Percentiles rank a stretch among this genome's conserved stretches.
Conservation (phyloP, 805 yeast species). For the Grigorovia humatica region DNA sequence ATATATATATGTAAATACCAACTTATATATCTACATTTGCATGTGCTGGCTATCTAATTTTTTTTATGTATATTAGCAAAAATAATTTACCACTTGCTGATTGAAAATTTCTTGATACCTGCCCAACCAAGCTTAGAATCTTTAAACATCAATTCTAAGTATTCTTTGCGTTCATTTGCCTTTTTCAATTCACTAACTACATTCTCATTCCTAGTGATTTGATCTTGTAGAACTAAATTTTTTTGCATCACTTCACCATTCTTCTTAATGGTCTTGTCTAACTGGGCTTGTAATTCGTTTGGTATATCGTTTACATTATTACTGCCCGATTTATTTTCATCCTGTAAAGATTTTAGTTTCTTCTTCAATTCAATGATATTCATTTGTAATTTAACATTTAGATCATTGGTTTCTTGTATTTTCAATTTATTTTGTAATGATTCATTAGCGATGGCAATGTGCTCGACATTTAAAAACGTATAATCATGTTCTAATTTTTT, state of each 20-base stretch:
- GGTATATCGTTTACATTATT: constrained; percentile 28
- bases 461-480: constrained; percentile 66
- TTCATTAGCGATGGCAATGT: constrained; percentile 75
- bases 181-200: constrained; percentile 31
- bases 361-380: constrained; percentile 39
- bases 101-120: constrained; percentile 10
- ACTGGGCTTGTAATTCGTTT: constrained; percentile 36
- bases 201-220: constrained; percentile 34
- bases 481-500: constrained; percentile 64
- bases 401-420: constrained; percentile 59
- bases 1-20: not conserved
- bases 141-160: constrained; percentile 1
- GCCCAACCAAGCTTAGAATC: constrained; percentile 12
- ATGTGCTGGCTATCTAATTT: too few relatives aligned
- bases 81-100: not conserved
- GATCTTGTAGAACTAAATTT: constrained; percentile 48
- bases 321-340: constrained; percentile 15
- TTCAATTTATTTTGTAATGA: constrained; percentile 70
- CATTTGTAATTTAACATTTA: constrained; percentile 46
- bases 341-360: constrained; percentile 21
- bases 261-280: constrained; percentile 47
- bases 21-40: not conserved
- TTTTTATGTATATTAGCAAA: not conserved
- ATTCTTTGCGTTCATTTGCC: constrained; percentile 15
- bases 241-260: constrained; percentile 56